phyloP scores from a whole-genome alignment of 805 yeast genomes.

The Blastobotrys parvus region DNA sequence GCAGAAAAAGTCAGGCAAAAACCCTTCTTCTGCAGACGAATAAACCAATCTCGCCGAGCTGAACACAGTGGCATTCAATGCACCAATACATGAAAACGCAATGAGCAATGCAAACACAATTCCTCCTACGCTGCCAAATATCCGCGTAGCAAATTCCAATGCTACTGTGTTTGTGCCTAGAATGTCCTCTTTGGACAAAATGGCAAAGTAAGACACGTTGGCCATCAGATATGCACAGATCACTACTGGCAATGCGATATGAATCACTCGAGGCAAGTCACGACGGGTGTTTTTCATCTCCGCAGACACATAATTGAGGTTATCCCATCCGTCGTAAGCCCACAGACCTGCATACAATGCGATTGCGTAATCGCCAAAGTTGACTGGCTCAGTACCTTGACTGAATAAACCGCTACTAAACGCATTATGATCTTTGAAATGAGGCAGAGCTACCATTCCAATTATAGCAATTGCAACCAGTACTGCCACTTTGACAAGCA shows the following conservation, averaged over 20 bases:
- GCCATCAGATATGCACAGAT: constrained; percentile 29
- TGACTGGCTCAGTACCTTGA: constrained; percentile 17
- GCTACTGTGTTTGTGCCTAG: constrained; percentile 30
- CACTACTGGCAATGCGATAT: constrained; percentile 33
- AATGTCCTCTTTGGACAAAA: constrained; percentile 57
- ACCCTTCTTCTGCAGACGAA: constrained; percentile 29
- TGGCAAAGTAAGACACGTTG: constrained; percentile 45
- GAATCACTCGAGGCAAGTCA: constrained; percentile 33
- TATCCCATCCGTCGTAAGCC: constrained; percentile 41
- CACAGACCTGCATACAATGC: constrained; percentile 36
- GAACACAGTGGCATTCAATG: constrained; percentile 33
- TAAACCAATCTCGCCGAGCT: constrained; percentile 31
- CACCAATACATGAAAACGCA: constrained; percentile 33
- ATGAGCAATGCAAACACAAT: constrained; percentile 27
- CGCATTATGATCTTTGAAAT: constrained; percentile 18
- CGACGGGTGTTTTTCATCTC: constrained; percentile 31
- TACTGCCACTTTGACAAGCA: constrained; percentile 28
- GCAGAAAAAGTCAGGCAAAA: constrained; percentile 27
- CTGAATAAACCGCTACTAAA: constrained; percentile 18
- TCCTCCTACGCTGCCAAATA: constrained; percentile 25
- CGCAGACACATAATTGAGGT: constrained; percentile 34
- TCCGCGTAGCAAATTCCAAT: constrained; percentile 25
- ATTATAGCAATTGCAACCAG: constrained; percentile 24
- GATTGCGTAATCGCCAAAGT: constrained; percentile 26
- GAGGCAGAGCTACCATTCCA: constrained; percentile 21